Evolutionary conservation across 1,284 basidiomycete species (phyloP).

Genomic region (Ustilago curta): DNA sequence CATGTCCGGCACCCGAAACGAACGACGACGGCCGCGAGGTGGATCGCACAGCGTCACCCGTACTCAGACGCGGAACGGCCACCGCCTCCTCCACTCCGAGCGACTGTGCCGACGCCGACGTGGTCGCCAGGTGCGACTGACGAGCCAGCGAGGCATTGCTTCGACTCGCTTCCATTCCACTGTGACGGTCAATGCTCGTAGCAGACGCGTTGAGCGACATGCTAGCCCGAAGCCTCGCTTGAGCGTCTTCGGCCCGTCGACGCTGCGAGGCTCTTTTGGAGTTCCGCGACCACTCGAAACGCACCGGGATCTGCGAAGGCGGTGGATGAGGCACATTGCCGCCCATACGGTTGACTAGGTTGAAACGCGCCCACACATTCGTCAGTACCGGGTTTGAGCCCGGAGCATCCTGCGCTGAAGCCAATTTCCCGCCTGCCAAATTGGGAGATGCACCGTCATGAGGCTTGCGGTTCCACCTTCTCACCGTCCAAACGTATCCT

Average conservation of each 20-base stretch:
- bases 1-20: conserved; percentile 25
- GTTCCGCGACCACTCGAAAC: conserved; percentile 66
- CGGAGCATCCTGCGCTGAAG: conserved; percentile 5
- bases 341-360: conserved; percentile 52
- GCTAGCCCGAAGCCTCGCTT: conserved; percentile 37
- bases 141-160: conserved; percentile 22
- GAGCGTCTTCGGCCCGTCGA: conserved; percentile 21
- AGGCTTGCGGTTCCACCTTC: conserved; percentile 53
- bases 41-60: conserved; percentile 19
- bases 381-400: conserved; percentile 48
- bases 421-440: conserved; percentile 10
- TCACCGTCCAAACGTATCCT: conserved; percentile 64
- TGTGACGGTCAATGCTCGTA: conserved; percentile 27
- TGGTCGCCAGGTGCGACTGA: conserved; percentile 8
- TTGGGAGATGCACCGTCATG: conserved; percentile 29
- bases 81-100: conserved; percentile 16
- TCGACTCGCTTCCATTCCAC: conserved; percentile 21
- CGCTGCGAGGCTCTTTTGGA: conserved; percentile 16
- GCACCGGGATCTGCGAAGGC: conserved; percentile 45
- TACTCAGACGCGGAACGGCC: conserved; percentile 10
- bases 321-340: conserved; percentile 54
- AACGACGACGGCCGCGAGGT: conserved; percentile 38
- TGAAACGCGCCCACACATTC: conserved; percentile 63
- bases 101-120: conserved; percentile 28
- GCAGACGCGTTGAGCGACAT: conserved; percentile 38